Evolutionary conservation across 176 grass and related monocot genomes (phyloP), one percentile per base, ranked within the genome.

Genomic region (Musa schizocarpa): DNA sequence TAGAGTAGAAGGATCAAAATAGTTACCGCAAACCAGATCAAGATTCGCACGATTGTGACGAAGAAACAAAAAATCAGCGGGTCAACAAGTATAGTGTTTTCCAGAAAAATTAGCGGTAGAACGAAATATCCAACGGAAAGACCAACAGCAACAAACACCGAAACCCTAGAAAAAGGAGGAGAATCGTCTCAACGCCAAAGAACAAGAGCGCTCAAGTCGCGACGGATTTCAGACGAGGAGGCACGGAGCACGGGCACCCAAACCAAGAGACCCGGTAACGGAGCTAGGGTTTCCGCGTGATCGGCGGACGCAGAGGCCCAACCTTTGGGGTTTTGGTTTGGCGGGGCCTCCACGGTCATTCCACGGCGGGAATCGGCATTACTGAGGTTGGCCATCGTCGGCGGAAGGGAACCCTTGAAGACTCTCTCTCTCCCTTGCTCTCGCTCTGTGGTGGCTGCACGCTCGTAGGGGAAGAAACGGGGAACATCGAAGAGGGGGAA

Each of bases 261-360:
- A 52, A 29, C 21, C 11, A 59, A 56, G 79, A 83, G 56, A 72
- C 16, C 10, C 13, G 34, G 34, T 43, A 57, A 13, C 0, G 52
- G 14, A 52, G 79, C 77, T 80, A 79, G 79, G 86, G 83, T 78
- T 84, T 68, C 75, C 13, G 34, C 29, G 17, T 11, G 52, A 24
- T 2, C 68, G 68, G 12, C 13, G 13, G 50, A 71, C 4, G 24
- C 2, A 65, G 58, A 49, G 64, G 20, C 14, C 23, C 29, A 24
- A 99, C 96, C 96, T 99, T 79, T 95, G 79, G 81, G 22, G 76
- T 78, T 87, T 65, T 86, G 96, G 4, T 78, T 88, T 54, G 77
- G 79, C 13, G 86, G 82, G 64, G 82, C 74, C 49, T 92, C 91
- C 70, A 99, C 86, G 52, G 85, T 81, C 78, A 99, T 79, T 72